Percentiles rank a stretch among this genome's conserved stretches.
Conservation (phyloP, 2,329 filamentous ascomycete genomes). For the Sporothrix globosa region DNA sequence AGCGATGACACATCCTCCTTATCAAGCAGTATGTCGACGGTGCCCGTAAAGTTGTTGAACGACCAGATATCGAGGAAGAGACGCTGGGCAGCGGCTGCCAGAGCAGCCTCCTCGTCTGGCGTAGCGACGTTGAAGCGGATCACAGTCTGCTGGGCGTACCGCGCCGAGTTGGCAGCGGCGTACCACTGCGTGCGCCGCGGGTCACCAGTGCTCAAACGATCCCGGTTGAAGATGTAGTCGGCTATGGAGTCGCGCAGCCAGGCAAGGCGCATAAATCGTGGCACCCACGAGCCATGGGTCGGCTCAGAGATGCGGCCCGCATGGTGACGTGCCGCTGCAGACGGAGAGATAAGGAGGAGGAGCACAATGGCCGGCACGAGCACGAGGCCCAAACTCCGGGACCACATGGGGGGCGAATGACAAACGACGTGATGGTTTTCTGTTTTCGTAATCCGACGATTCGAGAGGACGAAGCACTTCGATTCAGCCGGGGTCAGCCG, state of each 20-base stretch:
- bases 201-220: background rate
- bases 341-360: slow-evolving; percentile 22
- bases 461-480: background rate
- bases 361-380: slow-evolving; percentile 18
- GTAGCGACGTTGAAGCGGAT: slow-evolving; percentile 81
- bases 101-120: slow-evolving; percentile 66
- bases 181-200: slow-evolving; percentile 24
- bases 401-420: slow-evolving; percentile 26
- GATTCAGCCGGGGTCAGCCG: too few relatives aligned
- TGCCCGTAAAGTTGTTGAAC: slow-evolving; percentile 69
- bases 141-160: slow-evolving; percentile 81
- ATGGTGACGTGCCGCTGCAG: slow-evolving; percentile 16
- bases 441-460: background rate
- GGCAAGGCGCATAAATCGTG: slow-evolving; percentile 52
- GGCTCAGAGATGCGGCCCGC: background rate
- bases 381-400: background rate
- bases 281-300: slow-evolving; percentile 15
- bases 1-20: slow-evolving; percentile 77
- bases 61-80: slow-evolving; percentile 92
- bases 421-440: background rate
- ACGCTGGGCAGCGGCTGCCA: slow-evolving; percentile 72
- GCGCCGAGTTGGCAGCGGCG: slow-evolving; percentile 41
- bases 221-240: slow-evolving; percentile 18
- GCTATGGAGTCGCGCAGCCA: slow-evolving; percentile 51
- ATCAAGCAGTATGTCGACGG: slow-evolving; percentile 77